These are phyloP conservation scores for Moesziomyces antarcticus DNA, from an alignment of 1,284 basidiomycete species.

Conservation along the genomic window DNA sequence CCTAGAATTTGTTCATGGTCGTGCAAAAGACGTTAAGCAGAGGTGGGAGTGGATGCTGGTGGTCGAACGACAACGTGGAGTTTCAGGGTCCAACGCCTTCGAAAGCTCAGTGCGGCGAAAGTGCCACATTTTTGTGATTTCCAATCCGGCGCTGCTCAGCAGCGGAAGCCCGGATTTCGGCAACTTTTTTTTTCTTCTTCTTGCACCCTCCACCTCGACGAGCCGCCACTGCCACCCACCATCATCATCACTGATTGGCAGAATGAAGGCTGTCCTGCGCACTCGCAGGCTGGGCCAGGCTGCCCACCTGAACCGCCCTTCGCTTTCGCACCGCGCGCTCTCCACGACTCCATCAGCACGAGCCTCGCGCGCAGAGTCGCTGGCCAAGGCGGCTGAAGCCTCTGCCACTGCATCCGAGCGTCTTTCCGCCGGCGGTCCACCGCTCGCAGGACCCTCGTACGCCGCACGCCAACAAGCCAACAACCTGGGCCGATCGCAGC, in stretches of 20 bases:
- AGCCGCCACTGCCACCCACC: constrained; percentile 4
- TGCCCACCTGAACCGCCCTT: background rate
- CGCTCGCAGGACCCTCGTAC: constrained; percentile 25
- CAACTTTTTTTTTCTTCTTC: constrained; percentile 3
- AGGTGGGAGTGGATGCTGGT: constrained; percentile 1
- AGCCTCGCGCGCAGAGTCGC: constrained; percentile 36
- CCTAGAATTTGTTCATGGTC: background rate
- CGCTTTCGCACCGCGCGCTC: constrained; percentile 13
- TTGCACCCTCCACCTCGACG: constrained; percentile 12
- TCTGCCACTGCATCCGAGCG: constrained; percentile 28
- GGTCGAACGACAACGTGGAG: background rate
- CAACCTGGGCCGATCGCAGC: constrained; percentile 2
- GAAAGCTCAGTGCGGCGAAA: background rate
- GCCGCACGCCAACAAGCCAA: constrained; percentile 16
- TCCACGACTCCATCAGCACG: constrained; percentile 2
- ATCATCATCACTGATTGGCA: background rate
- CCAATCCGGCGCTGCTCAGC: background rate
- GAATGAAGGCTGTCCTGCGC: constrained; percentile 22
- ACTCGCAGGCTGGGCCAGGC: constrained; percentile 2
- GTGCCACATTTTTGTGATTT: background rate
- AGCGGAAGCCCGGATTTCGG: background rate
- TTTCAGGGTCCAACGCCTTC: background rate
- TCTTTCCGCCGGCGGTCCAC: constrained; percentile 14
- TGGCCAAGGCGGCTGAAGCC: constrained; percentile 43
- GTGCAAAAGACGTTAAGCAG: background rate